Evolutionary conservation across 306 rosid species (phyloP).

Genomic region (Quercus parvula): DNA sequence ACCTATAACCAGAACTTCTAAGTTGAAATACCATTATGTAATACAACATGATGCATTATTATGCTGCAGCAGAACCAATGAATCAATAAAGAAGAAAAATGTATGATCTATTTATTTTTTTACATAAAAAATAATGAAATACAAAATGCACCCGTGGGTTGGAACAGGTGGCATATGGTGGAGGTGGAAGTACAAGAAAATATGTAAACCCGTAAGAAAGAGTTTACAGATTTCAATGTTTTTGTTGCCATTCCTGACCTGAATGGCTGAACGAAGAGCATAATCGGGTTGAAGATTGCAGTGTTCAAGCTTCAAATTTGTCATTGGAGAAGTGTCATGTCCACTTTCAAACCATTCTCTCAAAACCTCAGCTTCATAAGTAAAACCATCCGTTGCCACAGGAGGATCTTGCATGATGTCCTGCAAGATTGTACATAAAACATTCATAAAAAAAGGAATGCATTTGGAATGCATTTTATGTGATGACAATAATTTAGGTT

Average conservation of each 20-base stretch:
- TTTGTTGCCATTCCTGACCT: slow-evolving; percentile 64
- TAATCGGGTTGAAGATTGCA: slow-evolving; percentile 60
- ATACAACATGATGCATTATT: no score
- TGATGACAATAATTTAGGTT: neutral
- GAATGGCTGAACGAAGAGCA: slow-evolving; percentile 71
- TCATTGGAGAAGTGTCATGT: slow-evolving; percentile 69
- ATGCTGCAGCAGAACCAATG: no score
- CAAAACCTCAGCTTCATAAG: slow-evolving; percentile 76
- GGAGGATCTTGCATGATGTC: slow-evolving; percentile 84
- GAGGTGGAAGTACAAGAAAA: no score
- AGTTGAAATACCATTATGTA: no score
- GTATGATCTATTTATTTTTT: no score
- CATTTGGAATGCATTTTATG: neutral
- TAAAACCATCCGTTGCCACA: slow-evolving; percentile 76
- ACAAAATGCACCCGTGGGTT: neutral
- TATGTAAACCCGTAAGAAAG: neutral
- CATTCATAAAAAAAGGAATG: neutral
- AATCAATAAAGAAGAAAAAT: no score
- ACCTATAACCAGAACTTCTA: no score
- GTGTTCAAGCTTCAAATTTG: slow-evolving; percentile 57
- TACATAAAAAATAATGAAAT: no score
- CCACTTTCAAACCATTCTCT: slow-evolving; percentile 72
- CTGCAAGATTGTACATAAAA: slow-evolving; percentile 39
- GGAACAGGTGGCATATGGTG: slow-evolving; percentile 14
- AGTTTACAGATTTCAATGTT: slow-evolving; percentile 23